Evolutionary conservation across 805 yeast species (phyloP).

Genomic region (Jamesozyma rosinii): DNA sequence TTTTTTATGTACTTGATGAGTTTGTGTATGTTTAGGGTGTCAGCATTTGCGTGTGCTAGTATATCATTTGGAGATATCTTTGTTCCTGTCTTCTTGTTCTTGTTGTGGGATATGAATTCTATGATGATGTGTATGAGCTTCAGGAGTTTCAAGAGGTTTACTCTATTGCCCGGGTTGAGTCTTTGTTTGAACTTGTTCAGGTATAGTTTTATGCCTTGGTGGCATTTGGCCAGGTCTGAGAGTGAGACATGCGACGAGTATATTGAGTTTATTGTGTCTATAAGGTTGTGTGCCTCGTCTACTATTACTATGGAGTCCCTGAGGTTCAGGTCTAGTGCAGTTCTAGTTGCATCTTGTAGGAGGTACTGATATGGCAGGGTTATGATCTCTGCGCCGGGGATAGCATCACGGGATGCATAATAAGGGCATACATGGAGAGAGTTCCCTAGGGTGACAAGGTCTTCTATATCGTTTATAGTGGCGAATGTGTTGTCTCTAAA

Average conservation of each 20-base stretch:
- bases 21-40: conserved; percentile 59
- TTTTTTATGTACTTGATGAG: conserved; percentile 52
- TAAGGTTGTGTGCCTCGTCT: conserved; percentile 86
- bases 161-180: conserved; percentile 62
- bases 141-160: conserved; percentile 53
- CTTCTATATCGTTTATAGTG: conserved; percentile 69
- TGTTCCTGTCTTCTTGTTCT: conserved; percentile 41
- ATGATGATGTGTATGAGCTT: conserved; percentile 47
- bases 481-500: conserved; percentile 51
- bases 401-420: conserved; percentile 57
- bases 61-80: conserved; percentile 44
- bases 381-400: conserved; percentile 57
- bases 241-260: conserved; percentile 52
- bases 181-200: conserved; percentile 50
- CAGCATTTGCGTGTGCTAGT: conserved; percentile 52
- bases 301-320: conserved; percentile 62
- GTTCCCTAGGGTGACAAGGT: conserved; percentile 52
- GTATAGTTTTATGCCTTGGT: conserved; percentile 46
- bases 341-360: conserved; percentile 51
- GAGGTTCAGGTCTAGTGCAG: conserved; percentile 48
- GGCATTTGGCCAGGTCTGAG: conserved; percentile 39
- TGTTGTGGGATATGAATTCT: conserved; percentile 35
- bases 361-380: conserved; percentile 81
- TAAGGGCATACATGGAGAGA: conserved; percentile 65
- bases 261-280: conserved; percentile 65